Base-by-base conservation (phyloP, 2,329 filamentous ascomycete genomes). In the Annulohypoxylon truncatum region DNA sequence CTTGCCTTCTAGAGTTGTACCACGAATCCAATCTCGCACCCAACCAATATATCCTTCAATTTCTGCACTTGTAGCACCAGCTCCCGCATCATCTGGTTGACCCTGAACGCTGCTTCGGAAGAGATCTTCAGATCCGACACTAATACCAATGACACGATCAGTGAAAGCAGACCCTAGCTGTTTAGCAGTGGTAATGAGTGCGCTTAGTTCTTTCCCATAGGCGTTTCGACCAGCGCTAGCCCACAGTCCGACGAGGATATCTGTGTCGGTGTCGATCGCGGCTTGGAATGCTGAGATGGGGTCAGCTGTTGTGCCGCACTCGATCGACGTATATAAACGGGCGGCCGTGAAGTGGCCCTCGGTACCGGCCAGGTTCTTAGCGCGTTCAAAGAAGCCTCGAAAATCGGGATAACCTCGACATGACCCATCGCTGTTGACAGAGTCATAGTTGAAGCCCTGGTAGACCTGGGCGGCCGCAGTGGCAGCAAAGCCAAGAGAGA, bases 391-490 rank as follows among this genome's bases (percentile, higher is more conserved):
- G 59, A 83, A 77, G 31, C 71, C 71, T 69, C 79, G 73, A 72
- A 81, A 84, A 67, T 82, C 80, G 20, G 77, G 57, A 70, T 84
- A 80, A 44, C 73, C 73, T 51, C 80, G 80, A 64, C 76, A 73
- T 35, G 78, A 80, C 58, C 78, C 78, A 67, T 81, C 80, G 35
- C 72, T 69, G 68, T 79, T 77, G 44, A 73, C 77, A 29, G 78
- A 68, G 68, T 80, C 82, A 72, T 83, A 84, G 79, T 82, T 83
- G 78, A 84, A 84, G 67, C 82, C 82, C 55, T 70, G 70, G 10
- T 71, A 40, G 8, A 50, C 56, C 50, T 72, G 68, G 31, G 74
- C 68, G 8, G 66, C 26, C 15, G 65, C 69, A 10, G 60, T 55
- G 6, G 61, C 56, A 9, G 61, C 65, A 15, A 70, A 18, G 59